phyloP scores from a whole-genome alignment of 768 basidiomycete species.

The Inosperma sp. region DNA sequence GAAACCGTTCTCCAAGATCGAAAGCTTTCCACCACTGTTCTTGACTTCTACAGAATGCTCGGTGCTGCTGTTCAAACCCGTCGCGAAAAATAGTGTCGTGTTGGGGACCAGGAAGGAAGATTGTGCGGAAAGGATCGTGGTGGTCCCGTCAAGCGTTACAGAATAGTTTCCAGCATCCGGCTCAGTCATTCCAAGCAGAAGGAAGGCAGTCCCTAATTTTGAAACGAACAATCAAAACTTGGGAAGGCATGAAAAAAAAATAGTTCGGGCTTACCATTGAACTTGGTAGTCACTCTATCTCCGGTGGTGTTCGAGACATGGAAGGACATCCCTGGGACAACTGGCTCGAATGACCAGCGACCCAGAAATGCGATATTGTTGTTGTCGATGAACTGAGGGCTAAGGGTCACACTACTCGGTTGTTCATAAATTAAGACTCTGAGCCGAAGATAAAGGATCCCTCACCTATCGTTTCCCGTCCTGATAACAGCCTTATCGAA shows the following conservation, averaged over 20 bases:
- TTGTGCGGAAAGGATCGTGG: slow-evolving; percentile 43
- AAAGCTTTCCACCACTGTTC: slow-evolving; percentile 52
- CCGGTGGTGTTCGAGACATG: slow-evolving; percentile 37
- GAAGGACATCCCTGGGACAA: slow-evolving; percentile 19
- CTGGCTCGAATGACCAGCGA: slow-evolving; percentile 44
- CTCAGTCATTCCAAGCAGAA: slow-evolving; percentile 56
- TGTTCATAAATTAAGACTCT: slow-evolving; percentile 1
- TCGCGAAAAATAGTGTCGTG: slow-evolving; percentile 59
- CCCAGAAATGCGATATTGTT: slow-evolving; percentile 48
- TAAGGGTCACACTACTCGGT: slow-evolving; percentile 31
- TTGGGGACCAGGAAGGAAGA: slow-evolving; percentile 50
- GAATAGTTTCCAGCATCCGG: slow-evolving; percentile 54
- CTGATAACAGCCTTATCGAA: slow-evolving; percentile 58
- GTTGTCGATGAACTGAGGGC: slow-evolving; percentile 39
- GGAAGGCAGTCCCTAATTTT: slow-evolving; percentile 53
- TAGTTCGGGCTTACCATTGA: slow-evolving; percentile 52
- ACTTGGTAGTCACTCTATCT: slow-evolving; percentile 40
- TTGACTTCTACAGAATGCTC: slow-evolving; percentile 49
- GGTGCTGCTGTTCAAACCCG: slow-evolving; percentile 48
- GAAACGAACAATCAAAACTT: neutral
- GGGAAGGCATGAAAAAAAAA: slow-evolving; percentile 10
- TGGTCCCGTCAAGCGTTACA: slow-evolving; percentile 42
- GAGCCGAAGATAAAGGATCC: slow-evolving; percentile 30
- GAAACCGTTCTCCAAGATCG: slow-evolving; percentile 47
- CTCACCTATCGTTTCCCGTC: slow-evolving; percentile 29